phyloP scores from a whole-genome alignment of 1,139 yeast genomes.

The Saccharomyces hybrid region DNA sequence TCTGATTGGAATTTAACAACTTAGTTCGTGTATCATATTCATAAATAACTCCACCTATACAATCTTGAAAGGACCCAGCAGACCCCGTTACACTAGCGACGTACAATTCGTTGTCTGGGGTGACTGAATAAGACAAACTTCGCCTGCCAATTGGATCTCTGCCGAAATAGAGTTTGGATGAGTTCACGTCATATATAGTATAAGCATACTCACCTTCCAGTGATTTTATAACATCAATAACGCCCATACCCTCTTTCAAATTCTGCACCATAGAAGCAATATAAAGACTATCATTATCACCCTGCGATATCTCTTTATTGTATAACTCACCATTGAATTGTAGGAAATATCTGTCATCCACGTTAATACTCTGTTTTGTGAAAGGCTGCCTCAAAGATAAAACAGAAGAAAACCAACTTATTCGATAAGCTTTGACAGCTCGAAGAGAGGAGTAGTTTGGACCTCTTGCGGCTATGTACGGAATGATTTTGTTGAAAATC shows the following conservation, averaged over 20 bases:
- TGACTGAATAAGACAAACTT: conserved; percentile 48
- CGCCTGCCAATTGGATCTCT: conserved; percentile 79
- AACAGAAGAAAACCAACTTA: conserved; percentile 49
- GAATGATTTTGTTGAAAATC: conserved; percentile 34
- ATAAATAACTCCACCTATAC: conserved; percentile 45
- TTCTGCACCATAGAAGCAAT: conserved; percentile 30
- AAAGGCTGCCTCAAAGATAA: conserved; percentile 74
- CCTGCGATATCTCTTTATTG: conserved; percentile 40
- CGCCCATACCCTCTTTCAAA: conserved; percentile 23
- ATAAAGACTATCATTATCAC: conserved; percentile 45
- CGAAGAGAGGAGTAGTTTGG: conserved; percentile 41
- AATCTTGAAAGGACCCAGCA: conserved; percentile 40
- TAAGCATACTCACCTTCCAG: conserved; percentile 82
- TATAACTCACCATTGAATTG: conserved; percentile 92
- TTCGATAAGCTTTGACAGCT: conserved; percentile 7
- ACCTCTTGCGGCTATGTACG: conserved; percentile 46
- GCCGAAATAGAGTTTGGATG: conserved; percentile 56
- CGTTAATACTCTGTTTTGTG: conserved; percentile 55
- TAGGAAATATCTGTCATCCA: conserved; percentile 35
- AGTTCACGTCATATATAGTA: conserved; percentile 39
- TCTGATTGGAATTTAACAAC: conserved; percentile 12
- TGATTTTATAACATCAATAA: conserved; percentile 32
- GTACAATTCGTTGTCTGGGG: conserved; percentile 33
- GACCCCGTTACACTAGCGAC: conserved; percentile 38
- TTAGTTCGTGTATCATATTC: conserved; percentile 32